phyloP scores from a whole-genome alignment of 2,329 filamentous ascomycete genomes.

The Microdochium paspali region DNA sequence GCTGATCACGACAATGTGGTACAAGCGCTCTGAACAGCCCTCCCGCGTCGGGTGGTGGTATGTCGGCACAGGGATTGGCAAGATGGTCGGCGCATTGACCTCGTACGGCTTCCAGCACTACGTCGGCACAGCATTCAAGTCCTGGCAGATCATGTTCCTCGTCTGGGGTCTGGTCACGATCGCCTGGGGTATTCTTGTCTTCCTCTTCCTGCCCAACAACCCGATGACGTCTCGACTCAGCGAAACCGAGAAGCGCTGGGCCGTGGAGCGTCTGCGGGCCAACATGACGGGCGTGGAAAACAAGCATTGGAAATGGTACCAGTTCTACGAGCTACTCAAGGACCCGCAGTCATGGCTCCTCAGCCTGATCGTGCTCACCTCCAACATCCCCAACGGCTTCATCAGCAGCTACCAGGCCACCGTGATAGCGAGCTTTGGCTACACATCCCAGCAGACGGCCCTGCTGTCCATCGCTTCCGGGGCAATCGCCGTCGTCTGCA shows the following conservation, averaged over 20 bases:
- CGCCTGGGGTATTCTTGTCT: slow-evolving; percentile 9
- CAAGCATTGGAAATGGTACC: slow-evolving; percentile 15
- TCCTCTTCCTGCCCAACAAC: slow-evolving; percentile 14
- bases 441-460: slow-evolving; percentile 28
- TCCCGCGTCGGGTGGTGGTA: slow-evolving; percentile 51
- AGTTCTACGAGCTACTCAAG: slow-evolving; percentile 12
- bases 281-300: slow-evolving; percentile 18
- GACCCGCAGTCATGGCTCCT: slow-evolving; percentile 15
- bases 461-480: slow-evolving; percentile 33
- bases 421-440: slow-evolving; percentile 31
- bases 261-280: slow-evolving; percentile 14
- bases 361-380: slow-evolving; percentile 9
- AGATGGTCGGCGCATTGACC: slow-evolving; percentile 28
- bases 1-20: slow-evolving; percentile 45
- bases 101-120: slow-evolving; percentile 39
- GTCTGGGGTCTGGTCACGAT: slow-evolving; percentile 26
- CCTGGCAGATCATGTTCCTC: slow-evolving; percentile 44
- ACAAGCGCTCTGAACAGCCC: slow-evolving; percentile 46
- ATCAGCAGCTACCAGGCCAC: slow-evolving; percentile 30
- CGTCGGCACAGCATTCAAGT: slow-evolving; percentile 24
- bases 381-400: slow-evolving; percentile 24
- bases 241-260: slow-evolving; percentile 13
- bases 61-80: slow-evolving; percentile 31
- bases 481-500: slow-evolving; percentile 27
- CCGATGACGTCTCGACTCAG: slow-evolving; percentile 13